These are phyloP conservation scores for Claviceps purpurea DNA, from an alignment of 2,329 filamentous ascomycete species.

Conservation along the genomic window DNA sequence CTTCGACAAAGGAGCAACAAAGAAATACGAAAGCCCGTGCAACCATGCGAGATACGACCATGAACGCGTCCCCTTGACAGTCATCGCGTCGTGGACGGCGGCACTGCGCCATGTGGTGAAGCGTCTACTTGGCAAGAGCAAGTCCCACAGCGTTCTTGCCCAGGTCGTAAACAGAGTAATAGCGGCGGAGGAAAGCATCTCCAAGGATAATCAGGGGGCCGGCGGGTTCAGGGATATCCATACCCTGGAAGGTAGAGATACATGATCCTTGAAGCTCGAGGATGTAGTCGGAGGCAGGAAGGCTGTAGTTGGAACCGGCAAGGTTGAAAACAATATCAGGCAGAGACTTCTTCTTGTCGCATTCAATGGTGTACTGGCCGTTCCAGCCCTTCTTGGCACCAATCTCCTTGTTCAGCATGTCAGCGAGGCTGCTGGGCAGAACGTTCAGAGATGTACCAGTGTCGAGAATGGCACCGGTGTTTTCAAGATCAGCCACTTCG, in stretches of 20 bases:
- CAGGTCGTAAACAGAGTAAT: constrained; percentile 94
- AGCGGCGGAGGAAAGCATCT: constrained; percentile 71
- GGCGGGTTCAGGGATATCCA: constrained; percentile 78
- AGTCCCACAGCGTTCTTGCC: constrained; percentile 81
- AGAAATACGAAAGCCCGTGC: background rate
- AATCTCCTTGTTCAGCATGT: constrained; percentile 95
- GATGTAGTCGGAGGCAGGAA: constrained; percentile 82
- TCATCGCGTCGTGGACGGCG: background rate
- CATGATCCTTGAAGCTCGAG: constrained; percentile 90
- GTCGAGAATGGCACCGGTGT: constrained; percentile 93
- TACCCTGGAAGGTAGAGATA: constrained; percentile 95
- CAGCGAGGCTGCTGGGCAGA: constrained; percentile 78
- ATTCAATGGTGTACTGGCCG: constrained; percentile 92
- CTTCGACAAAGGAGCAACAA: background rate
- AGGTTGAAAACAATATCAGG: constrained; percentile 89
- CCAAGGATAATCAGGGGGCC: constrained; percentile 92
- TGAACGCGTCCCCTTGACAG: background rate
- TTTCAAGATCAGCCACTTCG: constrained; percentile 74
- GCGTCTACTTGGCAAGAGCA: constrained; percentile 56
- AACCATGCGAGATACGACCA: background rate
- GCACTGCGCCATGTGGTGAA: background rate
- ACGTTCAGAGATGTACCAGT: constrained; percentile 97
- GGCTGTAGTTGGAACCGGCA: constrained; percentile 84
- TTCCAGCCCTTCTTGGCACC: constrained; percentile 96
- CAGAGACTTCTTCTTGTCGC: constrained; percentile 65